Percentiles rank a stretch among this genome's conserved stretches.
These are phyloP conservation scores for Penicillium samsonianum DNA, from an alignment of 495 filamentous ascomycete species.

Conservation along the genomic window DNA sequence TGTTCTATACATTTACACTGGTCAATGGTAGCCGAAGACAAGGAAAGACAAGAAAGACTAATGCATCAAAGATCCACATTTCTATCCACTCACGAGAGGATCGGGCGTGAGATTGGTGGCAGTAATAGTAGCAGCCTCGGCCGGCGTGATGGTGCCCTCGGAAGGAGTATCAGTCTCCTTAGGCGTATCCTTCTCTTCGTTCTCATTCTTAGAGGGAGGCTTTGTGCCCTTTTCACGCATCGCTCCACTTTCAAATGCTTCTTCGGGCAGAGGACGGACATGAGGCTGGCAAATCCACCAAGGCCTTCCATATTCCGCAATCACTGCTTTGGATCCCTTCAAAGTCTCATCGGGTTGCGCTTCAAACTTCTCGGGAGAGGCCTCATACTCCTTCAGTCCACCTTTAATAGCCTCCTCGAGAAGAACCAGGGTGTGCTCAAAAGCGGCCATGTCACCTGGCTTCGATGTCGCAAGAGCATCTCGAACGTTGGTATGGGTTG, in stretches of 20 bases:
- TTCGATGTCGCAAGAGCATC: constrained; percentile 70
- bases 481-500: constrained; percentile 74
- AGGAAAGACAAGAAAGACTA: not conserved
- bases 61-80: not conserved
- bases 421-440: constrained; percentile 68
- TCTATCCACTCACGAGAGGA: constrained; percentile 39
- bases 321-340: constrained; percentile 63
- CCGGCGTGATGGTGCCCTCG: constrained; percentile 19
- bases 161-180: constrained; percentile 18
- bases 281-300: constrained; percentile 96
- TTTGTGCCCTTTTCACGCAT: constrained; percentile 65
- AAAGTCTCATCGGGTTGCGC: constrained; percentile 36
- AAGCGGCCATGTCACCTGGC: constrained; percentile 66
- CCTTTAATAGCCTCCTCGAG: constrained; percentile 69
- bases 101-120: constrained; percentile 35
- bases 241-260: constrained; percentile 80
- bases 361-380: constrained; percentile 57
- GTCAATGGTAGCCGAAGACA: not conserved
- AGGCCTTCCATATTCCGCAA: constrained; percentile 71
- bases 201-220: constrained; percentile 29
- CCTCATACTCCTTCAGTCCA: constrained; percentile 73
- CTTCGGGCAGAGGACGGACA: constrained; percentile 81
- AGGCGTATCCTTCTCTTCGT: constrained; percentile 19
- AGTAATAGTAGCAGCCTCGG: constrained; percentile 12
- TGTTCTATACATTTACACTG: not conserved